A percentile compares a stretch with the other conserved stretches of the same genome.
These are phyloP conservation scores for Leptosphaerulina australis DNA, from an alignment of 2,329 filamentous ascomycete genomes.

Conservation along the genomic window DNA sequence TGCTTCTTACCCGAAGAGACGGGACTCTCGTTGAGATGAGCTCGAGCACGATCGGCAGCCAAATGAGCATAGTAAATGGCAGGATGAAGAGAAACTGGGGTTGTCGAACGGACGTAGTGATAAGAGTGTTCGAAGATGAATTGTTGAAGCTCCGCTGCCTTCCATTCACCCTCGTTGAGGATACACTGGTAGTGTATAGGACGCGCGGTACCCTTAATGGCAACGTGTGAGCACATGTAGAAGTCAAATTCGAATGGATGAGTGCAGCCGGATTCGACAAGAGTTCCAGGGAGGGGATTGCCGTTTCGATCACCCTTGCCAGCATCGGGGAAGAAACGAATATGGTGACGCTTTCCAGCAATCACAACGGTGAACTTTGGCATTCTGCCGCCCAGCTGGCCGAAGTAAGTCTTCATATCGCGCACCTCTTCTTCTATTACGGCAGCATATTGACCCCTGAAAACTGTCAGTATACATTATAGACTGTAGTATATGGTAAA, in stretches of 20 bases:
- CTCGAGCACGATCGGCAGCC: constrained; percentile 77
- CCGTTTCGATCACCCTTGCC: constrained; percentile 71
- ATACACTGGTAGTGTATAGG: constrained; percentile 93
- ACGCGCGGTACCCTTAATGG: constrained; percentile 91
- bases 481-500: not conserved
- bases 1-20: constrained; percentile 50
- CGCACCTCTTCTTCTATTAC: constrained; percentile 79
- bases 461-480: constrained; percentile 36
- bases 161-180: constrained; percentile 74
- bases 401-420: constrained; percentile 69
- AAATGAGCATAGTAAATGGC: constrained; percentile 97
- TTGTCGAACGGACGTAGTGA: constrained; percentile 89
- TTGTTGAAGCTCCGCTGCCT: constrained; percentile 73
- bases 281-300: constrained; percentile 83
- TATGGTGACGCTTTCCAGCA: constrained; percentile 91
- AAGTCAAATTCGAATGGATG: constrained; percentile 92
- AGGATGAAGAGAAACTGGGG: constrained; percentile 84
- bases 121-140: constrained; percentile 97
- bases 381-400: constrained; percentile 44
- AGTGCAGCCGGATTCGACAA: constrained; percentile 89
- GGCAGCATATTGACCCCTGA: constrained; percentile 79
- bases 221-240: constrained; percentile 72
- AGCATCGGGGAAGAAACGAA: constrained; percentile 82
- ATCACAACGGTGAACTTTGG: constrained; percentile 84
- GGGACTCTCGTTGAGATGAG: constrained; percentile 66